Evolutionary conservation across 164 flowering plant species (phyloP).

Genomic region (Macadamia integrifolia): DNA sequence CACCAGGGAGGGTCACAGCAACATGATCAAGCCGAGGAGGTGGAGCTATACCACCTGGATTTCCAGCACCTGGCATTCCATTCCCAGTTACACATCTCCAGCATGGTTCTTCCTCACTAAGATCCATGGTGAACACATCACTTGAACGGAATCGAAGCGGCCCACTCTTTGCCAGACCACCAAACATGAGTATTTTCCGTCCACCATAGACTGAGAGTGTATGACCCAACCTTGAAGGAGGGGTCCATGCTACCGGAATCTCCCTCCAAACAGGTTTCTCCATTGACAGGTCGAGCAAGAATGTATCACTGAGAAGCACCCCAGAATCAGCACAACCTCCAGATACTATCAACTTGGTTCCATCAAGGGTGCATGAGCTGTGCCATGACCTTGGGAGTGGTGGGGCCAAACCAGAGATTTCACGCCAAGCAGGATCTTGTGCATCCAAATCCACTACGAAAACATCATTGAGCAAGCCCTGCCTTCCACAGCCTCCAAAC

Average conservation of each 20-base stretch:
- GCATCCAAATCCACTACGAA: conserved; percentile 86
- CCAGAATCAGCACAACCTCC: conserved; percentile 98
- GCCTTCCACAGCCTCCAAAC: conserved; percentile 89
- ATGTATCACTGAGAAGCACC: conserved; percentile 85
- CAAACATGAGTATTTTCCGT: conserved; percentile 86
- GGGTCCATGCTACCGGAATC: conserved; percentile 83
- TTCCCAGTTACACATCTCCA: conserved; percentile 89
- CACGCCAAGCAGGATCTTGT: conserved; percentile 85
- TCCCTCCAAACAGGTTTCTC: conserved; percentile 91
- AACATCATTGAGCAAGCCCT: conserved; percentile 85
- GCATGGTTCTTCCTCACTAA: conserved; percentile 80
- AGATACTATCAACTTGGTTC: conserved; percentile 80
- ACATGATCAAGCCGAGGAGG: conserved; percentile 94
- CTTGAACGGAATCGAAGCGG: conserved; percentile 82
- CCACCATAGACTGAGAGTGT: conserved; percentile 86
- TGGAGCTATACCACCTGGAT: conserved; percentile 83
- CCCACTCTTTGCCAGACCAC: conserved; percentile 89
- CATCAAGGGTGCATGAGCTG: conserved; percentile 94
- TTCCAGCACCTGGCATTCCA: conserved; percentile 92
- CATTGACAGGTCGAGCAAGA: conserved; percentile 77
- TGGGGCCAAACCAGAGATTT: conserved; percentile 79
- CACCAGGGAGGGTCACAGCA: conserved; percentile 88
- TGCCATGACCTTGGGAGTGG: conserved; percentile 98
- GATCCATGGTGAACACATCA: conserved; percentile 86
- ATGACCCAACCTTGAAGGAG: conserved; percentile 87